Percentiles rank a stretch among this genome's conserved stretches.
These are phyloP conservation scores for Neoboletus subvelutipes DNA, from an alignment of 768 basidiomycete genomes.

Conservation along the genomic window DNA sequence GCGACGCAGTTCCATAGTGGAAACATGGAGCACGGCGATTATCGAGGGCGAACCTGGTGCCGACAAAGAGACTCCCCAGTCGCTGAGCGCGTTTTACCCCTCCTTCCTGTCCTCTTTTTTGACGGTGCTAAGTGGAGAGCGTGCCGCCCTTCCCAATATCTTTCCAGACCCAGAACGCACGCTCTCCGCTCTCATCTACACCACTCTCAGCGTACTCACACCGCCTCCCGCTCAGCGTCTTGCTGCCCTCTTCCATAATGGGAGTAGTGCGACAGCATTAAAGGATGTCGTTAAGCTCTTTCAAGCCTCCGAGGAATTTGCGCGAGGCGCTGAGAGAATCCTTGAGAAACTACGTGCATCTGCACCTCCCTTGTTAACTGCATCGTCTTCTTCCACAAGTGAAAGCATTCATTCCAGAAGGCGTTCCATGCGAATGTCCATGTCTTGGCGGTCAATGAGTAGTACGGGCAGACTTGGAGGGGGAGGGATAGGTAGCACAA, in stretches of 20 bases:
- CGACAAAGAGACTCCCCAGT: constrained; percentile 48
- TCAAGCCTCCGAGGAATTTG: constrained; percentile 82
- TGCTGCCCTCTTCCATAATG: constrained; percentile 60
- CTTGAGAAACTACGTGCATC: constrained; percentile 68
- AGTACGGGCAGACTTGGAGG: constrained; percentile 20
- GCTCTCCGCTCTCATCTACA: constrained; percentile 79
- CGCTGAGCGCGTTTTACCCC: constrained; percentile 67
- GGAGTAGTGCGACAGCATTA: constrained; percentile 58
- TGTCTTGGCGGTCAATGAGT: constrained; percentile 52
- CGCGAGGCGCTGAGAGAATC: constrained; percentile 65
- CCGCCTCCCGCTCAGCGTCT: constrained; percentile 84
- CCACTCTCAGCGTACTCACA: constrained; percentile 73
- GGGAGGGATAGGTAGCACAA: constrained; percentile 9
- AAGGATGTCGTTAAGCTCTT: constrained; percentile 69
- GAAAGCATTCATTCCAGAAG: constrained; percentile 42
- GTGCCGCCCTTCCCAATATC: constrained; percentile 72
- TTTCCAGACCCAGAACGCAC: constrained; percentile 83
- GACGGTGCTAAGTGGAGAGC: constrained; percentile 65
- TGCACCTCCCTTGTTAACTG: constrained; percentile 15
- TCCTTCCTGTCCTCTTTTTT: constrained; percentile 74
- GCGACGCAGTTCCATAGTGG: constrained; percentile 60
- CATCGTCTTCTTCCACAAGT: constrained; percentile 23
- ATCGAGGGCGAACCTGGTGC: constrained; percentile 36
- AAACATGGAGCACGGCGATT: constrained; percentile 63
- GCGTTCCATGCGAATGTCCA: constrained; percentile 63